Base-by-base conservation (phyloP, 495 filamentous ascomycete genomes). In the Lindgomyces ingoldianus region DNA sequence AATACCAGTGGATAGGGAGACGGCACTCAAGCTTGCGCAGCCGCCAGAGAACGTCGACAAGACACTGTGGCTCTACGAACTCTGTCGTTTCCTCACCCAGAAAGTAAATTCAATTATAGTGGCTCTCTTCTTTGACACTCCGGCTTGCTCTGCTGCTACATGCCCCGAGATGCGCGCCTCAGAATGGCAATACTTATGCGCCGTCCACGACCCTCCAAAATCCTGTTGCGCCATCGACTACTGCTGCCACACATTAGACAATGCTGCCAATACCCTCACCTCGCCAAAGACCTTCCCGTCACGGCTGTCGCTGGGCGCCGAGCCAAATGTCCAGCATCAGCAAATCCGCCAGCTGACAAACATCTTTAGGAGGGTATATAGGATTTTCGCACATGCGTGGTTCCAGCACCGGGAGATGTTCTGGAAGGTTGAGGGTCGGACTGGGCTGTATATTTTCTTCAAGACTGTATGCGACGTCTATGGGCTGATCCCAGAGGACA, bases 171-270 rank as follows among this genome's bases (percentile, higher is more conserved):
- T 98, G 94, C 92, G 95, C 65, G 94, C 95, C 2, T 90, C 87
- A 50, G 94, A 98, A 79, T 98, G 94, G 94, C 94, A 98, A 75
- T 98, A 97, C 71, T 86, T 98, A 64, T 98, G 94, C 80, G 94
- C 94, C 41, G 95, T 98, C 0, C 95, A 98, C 74, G 93, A 97
- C 61, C 85, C 89, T 22, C 94, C 94, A 25, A 96, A 98, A 77
- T 84, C 84, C 64, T 98, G 94, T 80, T 96, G 93, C 74, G 94
- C 94, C 1, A 96, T 98, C 72, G 94, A 98, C 75, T 98, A 98
- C 75, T 97, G 91, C 81, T 96, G 91, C 74, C 94, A 98, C 73
- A 98, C 94, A 0, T 86, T 98, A 44, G 94, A 98, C 76, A 96
- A 94, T 89, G 94, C 94, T 0, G 91, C 89, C 41, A 94, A 94